Base-by-base conservation (phyloP, 441 rosid genomes). In the Syzygium malaccense region DNA sequence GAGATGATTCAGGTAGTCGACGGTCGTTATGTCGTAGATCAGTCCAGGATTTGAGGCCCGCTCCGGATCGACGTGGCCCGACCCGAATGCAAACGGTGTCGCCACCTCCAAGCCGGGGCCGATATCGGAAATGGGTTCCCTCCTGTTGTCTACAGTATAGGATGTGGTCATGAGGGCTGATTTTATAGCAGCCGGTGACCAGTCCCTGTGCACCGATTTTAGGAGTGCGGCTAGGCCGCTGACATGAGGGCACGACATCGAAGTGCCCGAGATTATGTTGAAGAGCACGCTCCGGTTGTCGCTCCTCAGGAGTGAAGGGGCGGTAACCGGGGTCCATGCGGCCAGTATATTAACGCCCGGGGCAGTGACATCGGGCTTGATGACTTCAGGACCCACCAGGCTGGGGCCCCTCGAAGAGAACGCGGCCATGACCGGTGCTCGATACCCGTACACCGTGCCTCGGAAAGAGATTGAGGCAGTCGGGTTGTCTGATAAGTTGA, bases 101-200 rank as follows among this genome's bases (percentile, higher is more conserved):
- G 96, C 95, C 57, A 30, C 56, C 18, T 86, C 20, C 3, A 87
- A 54, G 18, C n/a, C 25, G 6, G 86, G 89, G 4, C 91, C 91
- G 86, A 90, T 75, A 56, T 95, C 96, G 0, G 91, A 84, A 18
- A 95, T 93, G 14, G 96, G 95, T 28, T 79, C 71, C 45, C 90
- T 89, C 58, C 86, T 92, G 90, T 92, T 93, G 92, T 94, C 93
- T 4, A 62, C 55, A 13, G 90, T 91, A 8, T 93, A 93, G 41
- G 97, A 95, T n/a, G 97, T 94, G 68, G 97, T 95, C 96, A 94
- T 92, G 20, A 95, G 89, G 56, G 97, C 95, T 10, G 96, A 94
- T 89, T 94, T 95, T 41, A 95, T 93, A 51, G 94, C 96, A 30
- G 97, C 95, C 17, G 94, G 93, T 37, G 97, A 94, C 97, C 96